Conservation (phyloP, 441 rosid species). For the Pelargonium exstipulatum region DNA sequence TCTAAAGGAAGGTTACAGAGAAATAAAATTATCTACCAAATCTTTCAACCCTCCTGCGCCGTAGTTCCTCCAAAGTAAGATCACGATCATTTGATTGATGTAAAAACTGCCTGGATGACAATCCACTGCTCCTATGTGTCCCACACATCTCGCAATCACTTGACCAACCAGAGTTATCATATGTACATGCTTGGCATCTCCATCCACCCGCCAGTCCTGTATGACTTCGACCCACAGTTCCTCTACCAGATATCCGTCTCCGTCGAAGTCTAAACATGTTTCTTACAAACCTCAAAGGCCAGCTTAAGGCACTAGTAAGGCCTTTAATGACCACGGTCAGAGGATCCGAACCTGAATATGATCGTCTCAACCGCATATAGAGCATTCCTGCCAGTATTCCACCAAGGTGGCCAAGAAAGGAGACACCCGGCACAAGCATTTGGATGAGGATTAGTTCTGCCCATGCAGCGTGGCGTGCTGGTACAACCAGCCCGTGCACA, state of each 20-base stretch:
- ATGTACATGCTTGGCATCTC: constrained; percentile 86
- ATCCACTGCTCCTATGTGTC: constrained; percentile 33
- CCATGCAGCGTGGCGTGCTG: constrained; percentile 82
- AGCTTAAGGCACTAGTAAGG: constrained; percentile 33
- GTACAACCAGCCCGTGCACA: constrained; percentile 63
- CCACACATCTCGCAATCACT: constrained; percentile 82
- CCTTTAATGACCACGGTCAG: constrained; percentile 40
- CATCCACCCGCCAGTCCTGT: constrained; percentile 41
- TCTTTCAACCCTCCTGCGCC: constrained; percentile 73
- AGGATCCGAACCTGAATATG: constrained; percentile 49
- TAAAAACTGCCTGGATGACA: constrained; percentile 23
- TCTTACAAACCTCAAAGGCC: constrained; percentile 50
- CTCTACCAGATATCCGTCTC: constrained; percentile 54
- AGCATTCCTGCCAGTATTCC: constrained; percentile 87
- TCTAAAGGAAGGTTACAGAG: not conserved
- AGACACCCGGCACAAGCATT: constrained; percentile 74
- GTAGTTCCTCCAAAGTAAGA: constrained; percentile 56
- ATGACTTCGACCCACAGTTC: constrained; percentile 51
- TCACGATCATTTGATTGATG: constrained; percentile 26
- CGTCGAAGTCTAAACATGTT: constrained; percentile 32
- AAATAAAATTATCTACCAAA: constrained; percentile 34
- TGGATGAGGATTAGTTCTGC: constrained; percentile 80
- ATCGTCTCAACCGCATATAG: constrained; percentile 52
- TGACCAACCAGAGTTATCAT: constrained; percentile 55
- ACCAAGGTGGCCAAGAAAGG: constrained; percentile 89